Evolutionary conservation across 768 basidiomycete species (phyloP), one percentile per base, ranked within the genome.

Genomic region (Leccinum variicolor): DNA sequence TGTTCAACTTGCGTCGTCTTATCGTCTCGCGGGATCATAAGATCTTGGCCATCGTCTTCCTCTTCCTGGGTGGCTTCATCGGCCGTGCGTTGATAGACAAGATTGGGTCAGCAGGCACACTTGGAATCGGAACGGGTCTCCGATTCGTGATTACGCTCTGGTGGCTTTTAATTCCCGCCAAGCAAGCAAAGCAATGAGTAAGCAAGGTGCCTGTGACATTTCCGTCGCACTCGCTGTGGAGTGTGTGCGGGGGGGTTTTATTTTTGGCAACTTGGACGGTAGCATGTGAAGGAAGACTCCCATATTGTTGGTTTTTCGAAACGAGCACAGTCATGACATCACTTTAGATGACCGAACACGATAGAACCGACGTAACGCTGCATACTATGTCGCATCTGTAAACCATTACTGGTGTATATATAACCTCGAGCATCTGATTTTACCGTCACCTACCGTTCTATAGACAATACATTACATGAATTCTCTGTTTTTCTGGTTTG

Each of bases 21-120:
- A 79, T 89, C 59, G 69, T 68, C 9, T 77, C 85, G 1, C 84
- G 90, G 49, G 90, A 94, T 69, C 84, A 90, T 73, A 85, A 86
- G 67, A 66, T 84, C 47, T 76, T 89, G 64, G 90, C 84, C 3
- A 84, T 89, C 54, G 28, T 73, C 34, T 69, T 81, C n/a, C 80
- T 94, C 53, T 91, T 95, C 71, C 17, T 89, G 26, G 92, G 92
- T 11, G 91, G 87, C 3, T 89, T 95, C 66, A 66, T 75, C 14
- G 79, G 83, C 4, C 82, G 87, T 17, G 81, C 84, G 3, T 74
- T 89, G 53, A 70, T 89, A 36, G 80, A 79, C 52, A 72, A 76
- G 58, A 75, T 88, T 36, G 89, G 89, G 29, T 76, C 84, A 0
- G 82, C 85, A 0, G 81, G 78, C 1, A 78, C 89, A 0, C 77